These are phyloP conservation scores for Rauvolfia tetraphylla DNA, from an alignment of 257 asterid species.

Conservation along the genomic window DNA sequence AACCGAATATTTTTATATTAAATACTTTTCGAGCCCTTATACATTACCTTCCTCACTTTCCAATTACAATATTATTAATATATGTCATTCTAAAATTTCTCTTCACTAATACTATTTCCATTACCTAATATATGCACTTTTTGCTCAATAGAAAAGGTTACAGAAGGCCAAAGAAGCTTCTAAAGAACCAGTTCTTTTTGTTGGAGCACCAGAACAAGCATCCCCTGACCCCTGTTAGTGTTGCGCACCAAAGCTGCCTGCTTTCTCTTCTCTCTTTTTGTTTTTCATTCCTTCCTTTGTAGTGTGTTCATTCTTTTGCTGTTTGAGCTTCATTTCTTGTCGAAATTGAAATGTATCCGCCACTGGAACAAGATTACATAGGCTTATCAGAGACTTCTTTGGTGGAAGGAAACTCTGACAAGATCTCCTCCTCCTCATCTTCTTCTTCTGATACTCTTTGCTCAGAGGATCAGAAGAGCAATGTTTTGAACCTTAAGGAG, in stretches of 20 bases:
- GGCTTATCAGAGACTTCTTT: conserved; percentile 57
- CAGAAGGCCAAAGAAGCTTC: conserved; percentile 51
- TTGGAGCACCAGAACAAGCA: conserved; percentile 8
- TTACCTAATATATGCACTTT: too few relatives aligned
- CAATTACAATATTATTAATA: too few relatives aligned
- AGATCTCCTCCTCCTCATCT: conserved; percentile 22
- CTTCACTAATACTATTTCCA: too few relatives aligned
- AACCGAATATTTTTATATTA: too few relatives aligned
- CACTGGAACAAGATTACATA: conserved; percentile 60
- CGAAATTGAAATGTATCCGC: conserved; percentile 41
- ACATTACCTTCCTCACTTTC: too few relatives aligned
- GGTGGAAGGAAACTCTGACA: conserved; percentile 38
- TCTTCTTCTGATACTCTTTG: conserved; percentile 27
- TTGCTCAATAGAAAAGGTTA: conserved; percentile 23
- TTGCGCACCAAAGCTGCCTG: conserved; percentile 19
- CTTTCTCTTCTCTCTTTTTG: conserved; percentile 20
- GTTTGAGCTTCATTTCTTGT: conserved; percentile 4
- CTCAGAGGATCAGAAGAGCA: conserved; percentile 24
- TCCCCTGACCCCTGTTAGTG: background rate
- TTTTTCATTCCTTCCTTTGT: background rate
- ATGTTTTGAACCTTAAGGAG: conserved; percentile 43
- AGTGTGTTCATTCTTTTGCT: background rate
- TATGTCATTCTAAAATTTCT: too few relatives aligned
- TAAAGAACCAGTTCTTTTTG: conserved; percentile 20
- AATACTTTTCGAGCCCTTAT: too few relatives aligned